Conservation (phyloP, 768 basidiomycete genomes). For the Mycena crocata region DNA sequence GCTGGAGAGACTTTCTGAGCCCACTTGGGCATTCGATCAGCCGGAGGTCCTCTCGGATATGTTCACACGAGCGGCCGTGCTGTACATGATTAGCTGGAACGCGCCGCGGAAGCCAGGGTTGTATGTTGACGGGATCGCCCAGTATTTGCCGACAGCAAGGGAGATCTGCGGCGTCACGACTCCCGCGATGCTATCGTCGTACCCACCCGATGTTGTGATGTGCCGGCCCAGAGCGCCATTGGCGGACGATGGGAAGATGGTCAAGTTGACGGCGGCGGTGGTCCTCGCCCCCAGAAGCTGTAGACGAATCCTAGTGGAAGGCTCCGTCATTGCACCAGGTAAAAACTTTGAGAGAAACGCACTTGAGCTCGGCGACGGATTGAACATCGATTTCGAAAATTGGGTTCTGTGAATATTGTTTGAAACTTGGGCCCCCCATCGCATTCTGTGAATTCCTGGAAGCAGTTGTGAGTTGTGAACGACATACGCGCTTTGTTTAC, state of each 20-base stretch:
- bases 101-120: conserved; percentile 63
- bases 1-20: neutral
- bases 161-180: conserved; percentile 67
- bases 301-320: conserved; percentile 74
- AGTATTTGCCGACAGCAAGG: conserved; percentile 73
- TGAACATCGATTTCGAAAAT: conserved; percentile 70
- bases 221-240: conserved; percentile 50
- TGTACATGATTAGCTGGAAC: conserved; percentile 75
- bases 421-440: conserved; percentile 75
- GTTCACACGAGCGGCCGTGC: conserved; percentile 46
- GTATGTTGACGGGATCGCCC: conserved; percentile 80
- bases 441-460: conserved; percentile 65
- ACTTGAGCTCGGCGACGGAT: conserved; percentile 69
- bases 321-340: neutral
- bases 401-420: conserved; percentile 76
- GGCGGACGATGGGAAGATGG: conserved; percentile 58
- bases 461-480: neutral
- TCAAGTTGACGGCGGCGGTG: conserved; percentile 66
- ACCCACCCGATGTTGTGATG: conserved; percentile 81
- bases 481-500: conserved; percentile 29
- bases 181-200: conserved; percentile 80
- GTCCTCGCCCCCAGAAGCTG: conserved; percentile 64
- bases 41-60: conserved; percentile 13
- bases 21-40: neutral
- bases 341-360: conserved; percentile 29